These are phyloP conservation scores for Auricularia sp. DNA, from an alignment of 768 basidiomycete genomes.

Conservation along the genomic window DNA sequence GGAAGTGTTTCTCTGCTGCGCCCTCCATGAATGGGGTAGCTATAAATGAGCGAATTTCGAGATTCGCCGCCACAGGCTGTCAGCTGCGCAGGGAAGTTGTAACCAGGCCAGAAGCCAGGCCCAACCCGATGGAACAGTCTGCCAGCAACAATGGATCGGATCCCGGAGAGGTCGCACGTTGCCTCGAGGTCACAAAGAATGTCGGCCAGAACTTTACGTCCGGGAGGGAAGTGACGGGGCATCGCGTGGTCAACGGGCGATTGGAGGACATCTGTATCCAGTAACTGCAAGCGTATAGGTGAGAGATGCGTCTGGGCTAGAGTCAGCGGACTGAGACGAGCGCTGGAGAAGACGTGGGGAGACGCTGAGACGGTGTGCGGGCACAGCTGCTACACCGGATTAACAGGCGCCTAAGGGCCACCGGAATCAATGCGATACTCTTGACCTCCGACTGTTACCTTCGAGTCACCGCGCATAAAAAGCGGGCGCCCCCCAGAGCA, in stretches of 20 bases:
- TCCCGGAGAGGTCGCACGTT: background rate
- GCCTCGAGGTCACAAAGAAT: background rate
- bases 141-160: background rate
- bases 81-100: too few relatives aligned
- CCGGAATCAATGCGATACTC: too few relatives aligned
- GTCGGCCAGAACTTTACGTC: background rate
- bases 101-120: too few relatives aligned
- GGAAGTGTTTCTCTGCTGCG: background rate
- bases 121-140: too few relatives aligned
- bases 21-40: too few relatives aligned
- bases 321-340: background rate
- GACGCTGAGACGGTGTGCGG: background rate
- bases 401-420: too few relatives aligned
- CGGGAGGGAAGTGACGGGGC: background rate
- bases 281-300: background rate
- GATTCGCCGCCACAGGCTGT: too few relatives aligned
- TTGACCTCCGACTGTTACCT: background rate
- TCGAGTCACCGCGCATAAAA: background rate
- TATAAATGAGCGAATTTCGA: too few relatives aligned
- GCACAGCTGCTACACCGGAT: too few relatives aligned
- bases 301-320: background rate
- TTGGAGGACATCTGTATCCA: background rate
- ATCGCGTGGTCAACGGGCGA: background rate
- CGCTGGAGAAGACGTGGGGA: background rate
- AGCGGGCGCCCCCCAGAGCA: background rate